phyloP scores from a whole-genome alignment of 148 eudicot species.

The Bassia scoparia region DNA sequence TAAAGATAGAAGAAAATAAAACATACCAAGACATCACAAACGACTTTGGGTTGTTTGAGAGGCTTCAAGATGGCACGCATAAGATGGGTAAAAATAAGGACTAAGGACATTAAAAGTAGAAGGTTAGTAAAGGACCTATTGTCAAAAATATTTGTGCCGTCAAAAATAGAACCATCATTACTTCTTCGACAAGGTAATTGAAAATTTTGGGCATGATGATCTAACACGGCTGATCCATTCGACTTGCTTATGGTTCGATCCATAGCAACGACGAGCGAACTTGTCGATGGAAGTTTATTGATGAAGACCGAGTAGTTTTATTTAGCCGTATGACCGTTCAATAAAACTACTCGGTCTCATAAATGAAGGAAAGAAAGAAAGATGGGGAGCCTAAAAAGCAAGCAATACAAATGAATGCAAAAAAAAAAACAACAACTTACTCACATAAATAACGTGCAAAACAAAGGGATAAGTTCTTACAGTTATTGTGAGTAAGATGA shows the following conservation, averaged over 20 bases:
- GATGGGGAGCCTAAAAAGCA: too few relatives aligned
- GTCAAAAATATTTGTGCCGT: constrained; percentile 35
- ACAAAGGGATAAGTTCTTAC: neutral
- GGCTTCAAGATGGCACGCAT: constrained; percentile 64
- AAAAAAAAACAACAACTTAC: neutral
- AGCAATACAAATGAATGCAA: too few relatives aligned
- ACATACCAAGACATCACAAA: constrained; percentile 68
- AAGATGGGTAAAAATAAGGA: constrained; percentile 41
- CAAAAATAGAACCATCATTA: constrained; percentile 42
- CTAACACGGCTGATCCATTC: constrained; percentile 19
- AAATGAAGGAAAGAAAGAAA: too few relatives aligned
- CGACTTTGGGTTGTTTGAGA: constrained; percentile 57
- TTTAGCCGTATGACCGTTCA: too few relatives aligned
- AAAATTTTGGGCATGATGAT: constrained; percentile 8
- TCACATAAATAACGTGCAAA: too few relatives aligned
- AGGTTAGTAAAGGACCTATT: constrained; percentile 56
- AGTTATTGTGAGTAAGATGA: too few relatives aligned
- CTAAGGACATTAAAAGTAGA: constrained; percentile 39
- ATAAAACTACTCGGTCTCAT: neutral
- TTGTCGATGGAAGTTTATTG: neutral
- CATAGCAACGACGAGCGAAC: constrained; percentile 8
- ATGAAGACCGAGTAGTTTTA: too few relatives aligned
- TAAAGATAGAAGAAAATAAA: neutral
- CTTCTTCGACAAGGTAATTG: constrained; percentile 32
- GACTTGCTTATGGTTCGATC: constrained; percentile 8